phyloP scores from a whole-genome alignment of 2,329 filamentous ascomycete genomes.

The Monosporascus sp. region DNA sequence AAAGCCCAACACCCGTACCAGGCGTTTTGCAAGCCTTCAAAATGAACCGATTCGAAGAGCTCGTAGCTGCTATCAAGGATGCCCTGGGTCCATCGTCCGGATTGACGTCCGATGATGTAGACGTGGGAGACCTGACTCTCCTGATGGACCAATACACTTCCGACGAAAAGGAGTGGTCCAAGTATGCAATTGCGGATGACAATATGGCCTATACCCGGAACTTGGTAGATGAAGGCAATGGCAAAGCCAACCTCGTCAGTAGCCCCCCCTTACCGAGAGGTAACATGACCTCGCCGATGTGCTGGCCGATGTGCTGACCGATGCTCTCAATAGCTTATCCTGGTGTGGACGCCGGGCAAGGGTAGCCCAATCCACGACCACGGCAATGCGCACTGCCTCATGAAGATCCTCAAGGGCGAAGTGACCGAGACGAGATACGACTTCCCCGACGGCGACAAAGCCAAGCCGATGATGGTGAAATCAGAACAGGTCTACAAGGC shows the following conservation, averaged over 20 bases:
- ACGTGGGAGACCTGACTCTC: constrained; percentile 63
- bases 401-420: constrained; percentile 78
- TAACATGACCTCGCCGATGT: constrained; percentile 4
- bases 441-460: constrained; percentile 54
- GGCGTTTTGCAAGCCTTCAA: constrained; percentile 2
- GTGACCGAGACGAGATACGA: constrained; percentile 78
- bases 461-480: constrained; percentile 56
- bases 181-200: constrained; percentile 68
- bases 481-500: constrained; percentile 62
- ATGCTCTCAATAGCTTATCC: constrained; percentile 59
- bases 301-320: constrained; percentile 17
- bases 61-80: constrained; percentile 68
- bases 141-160: constrained; percentile 74
- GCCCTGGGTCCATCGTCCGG: constrained; percentile 77
- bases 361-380: constrained; percentile 84
- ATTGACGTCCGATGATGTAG: constrained; percentile 74
- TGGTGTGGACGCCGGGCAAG: constrained; percentile 85
- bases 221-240: constrained; percentile 84
- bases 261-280: not conserved
- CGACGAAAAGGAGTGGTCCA: constrained; percentile 63
- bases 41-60: constrained; percentile 55
- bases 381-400: constrained; percentile 84
- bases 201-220: constrained; percentile 77
- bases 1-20: not conserved
- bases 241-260: constrained; percentile 48